phyloP scores from a whole-genome alignment of 306 rosid genomes.

The Ormosia semicastrata region DNA sequence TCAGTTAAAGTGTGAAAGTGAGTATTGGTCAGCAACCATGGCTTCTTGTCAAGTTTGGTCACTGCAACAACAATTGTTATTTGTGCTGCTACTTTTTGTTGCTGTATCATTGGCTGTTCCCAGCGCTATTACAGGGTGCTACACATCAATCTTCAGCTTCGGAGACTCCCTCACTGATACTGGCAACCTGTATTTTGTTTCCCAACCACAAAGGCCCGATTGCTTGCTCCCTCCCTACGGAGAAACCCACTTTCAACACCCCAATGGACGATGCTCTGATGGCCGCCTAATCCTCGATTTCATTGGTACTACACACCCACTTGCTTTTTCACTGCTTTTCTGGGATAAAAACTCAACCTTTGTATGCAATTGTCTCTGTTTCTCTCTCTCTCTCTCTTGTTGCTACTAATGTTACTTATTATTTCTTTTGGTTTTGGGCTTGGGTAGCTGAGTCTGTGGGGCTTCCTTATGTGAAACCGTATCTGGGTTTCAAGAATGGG shows the following conservation, averaged over 20 bases:
- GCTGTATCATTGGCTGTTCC: not conserved
- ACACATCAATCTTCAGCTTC: conserved; percentile 62
- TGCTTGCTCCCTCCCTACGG: conserved; percentile 60
- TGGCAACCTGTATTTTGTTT: conserved; percentile 40
- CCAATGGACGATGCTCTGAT: conserved; percentile 74
- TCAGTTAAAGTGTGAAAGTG: no score
- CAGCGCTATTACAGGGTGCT: not conserved
- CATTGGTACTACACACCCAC: conserved; percentile 46
- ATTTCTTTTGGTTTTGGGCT: not conserved
- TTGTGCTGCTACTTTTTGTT: not conserved
- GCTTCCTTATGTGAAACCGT: conserved; percentile 46
- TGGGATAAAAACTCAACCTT: not conserved
- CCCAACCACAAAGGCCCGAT: conserved; percentile 1
- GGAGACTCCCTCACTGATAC: conserved; percentile 69
- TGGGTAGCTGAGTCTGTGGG: conserved; percentile 45
- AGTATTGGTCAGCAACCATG: not conserved
- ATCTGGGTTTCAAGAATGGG: conserved; percentile 30
- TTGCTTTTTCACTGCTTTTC: not conserved
- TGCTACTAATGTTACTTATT: not conserved
- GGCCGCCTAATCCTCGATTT: conserved; percentile 83
- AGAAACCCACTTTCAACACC: conserved; percentile 57
- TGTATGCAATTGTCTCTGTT: no score
- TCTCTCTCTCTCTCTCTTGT: not conserved
- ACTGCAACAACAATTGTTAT: not conserved
- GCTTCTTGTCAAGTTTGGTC: not conserved